phyloP scores from a whole-genome alignment of 169 alveolate species.

The Theileria annulata region DNA sequence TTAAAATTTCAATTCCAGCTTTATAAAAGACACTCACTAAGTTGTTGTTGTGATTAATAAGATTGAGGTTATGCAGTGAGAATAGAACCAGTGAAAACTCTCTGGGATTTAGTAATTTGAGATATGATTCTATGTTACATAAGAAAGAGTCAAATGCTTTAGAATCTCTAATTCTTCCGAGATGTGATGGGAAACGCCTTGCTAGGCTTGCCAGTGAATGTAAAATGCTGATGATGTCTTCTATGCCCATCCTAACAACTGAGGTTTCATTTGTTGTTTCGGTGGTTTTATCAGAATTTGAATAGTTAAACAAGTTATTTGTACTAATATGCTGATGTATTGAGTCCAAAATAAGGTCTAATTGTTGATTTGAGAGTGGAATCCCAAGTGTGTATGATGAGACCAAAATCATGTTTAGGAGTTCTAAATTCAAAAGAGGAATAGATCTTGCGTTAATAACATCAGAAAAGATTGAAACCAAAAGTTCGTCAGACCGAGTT shows the following conservation, averaged over 20 bases:
- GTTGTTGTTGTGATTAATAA: not conserved
- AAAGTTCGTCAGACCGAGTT: constrained; percentile 25
- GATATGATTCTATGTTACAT: not conserved
- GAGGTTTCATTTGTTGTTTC: not conserved
- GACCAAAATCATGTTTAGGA: constrained; percentile 57
- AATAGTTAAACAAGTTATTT: constrained; percentile 2
- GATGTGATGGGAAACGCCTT: constrained; percentile 24
- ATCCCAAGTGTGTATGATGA: constrained; percentile 52
- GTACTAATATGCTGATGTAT: constrained; percentile 13
- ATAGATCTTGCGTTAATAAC: constrained; percentile 15
- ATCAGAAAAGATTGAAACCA: constrained; percentile 35
- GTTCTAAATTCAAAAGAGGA: constrained; percentile 47
- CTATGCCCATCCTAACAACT: constrained; percentile 7
- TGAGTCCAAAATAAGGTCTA: constrained; percentile 28
- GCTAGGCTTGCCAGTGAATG: constrained; percentile 52
- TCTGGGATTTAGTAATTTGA: constrained; percentile 20
- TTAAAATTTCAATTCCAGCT: not conserved
- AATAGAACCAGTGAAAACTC: constrained; percentile 49
- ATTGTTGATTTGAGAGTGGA: constrained; percentile 32
- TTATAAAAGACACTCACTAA: not conserved
- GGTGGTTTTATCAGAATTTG: not conserved
- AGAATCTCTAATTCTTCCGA: constrained; percentile 26
- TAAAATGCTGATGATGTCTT: constrained; percentile 25
- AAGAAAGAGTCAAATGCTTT: constrained; percentile 2
- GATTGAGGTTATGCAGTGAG: constrained; percentile 45